These are phyloP conservation scores for Saccharomycopsis lassenensis DNA, from an alignment of 805 yeast genomes.

Conservation along the genomic window DNA sequence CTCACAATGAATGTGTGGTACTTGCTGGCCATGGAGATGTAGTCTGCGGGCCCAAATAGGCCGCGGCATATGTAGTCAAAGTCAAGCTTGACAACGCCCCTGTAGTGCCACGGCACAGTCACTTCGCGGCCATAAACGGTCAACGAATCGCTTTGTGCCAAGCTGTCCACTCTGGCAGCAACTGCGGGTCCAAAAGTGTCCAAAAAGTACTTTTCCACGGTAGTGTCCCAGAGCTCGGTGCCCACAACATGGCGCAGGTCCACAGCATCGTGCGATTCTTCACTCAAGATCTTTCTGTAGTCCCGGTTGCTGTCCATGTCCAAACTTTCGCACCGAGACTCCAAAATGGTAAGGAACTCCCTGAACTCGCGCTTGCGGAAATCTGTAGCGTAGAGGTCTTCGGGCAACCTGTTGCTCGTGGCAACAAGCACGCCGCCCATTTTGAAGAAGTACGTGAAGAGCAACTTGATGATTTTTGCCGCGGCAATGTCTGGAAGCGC, in stretches of 20 bases:
- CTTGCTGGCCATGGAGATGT: slow-evolving; percentile 52
- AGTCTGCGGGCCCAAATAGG: slow-evolving; percentile 55
- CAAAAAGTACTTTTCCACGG: too few species aligned
- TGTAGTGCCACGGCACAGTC: slow-evolving; percentile 31
- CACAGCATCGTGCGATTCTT: slow-evolving; percentile 14
- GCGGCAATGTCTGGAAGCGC: slow-evolving; percentile 70
- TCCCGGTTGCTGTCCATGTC: slow-evolving; percentile 54
- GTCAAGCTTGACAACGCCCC: slow-evolving; percentile 37
- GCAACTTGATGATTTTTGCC: slow-evolving; percentile 53
- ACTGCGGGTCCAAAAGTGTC: too few species aligned
- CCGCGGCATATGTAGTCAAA: slow-evolving; percentile 47
- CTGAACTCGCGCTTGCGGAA: slow-evolving; percentile 49
- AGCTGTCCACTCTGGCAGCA: too few species aligned
- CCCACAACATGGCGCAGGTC: too few species aligned
- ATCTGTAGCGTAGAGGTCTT: slow-evolving; percentile 56
- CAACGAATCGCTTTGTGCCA: slow-evolving; percentile 23
- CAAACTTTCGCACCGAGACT: slow-evolving; percentile 45
- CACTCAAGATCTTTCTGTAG: slow-evolving; percentile 32
- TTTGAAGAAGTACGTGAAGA: slow-evolving; percentile 60
- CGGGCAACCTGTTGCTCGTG: slow-evolving; percentile 63
- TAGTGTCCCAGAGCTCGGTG: too few species aligned
- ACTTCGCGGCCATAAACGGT: slow-evolving; percentile 48
- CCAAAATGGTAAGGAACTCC: slow-evolving; percentile 44
- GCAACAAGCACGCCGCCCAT: slow-evolving; percentile 69
- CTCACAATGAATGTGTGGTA: slow-evolving; percentile 49